These are phyloP conservation scores for Podospora australis DNA, from an alignment of 495 filamentous ascomycete species.

Conservation along the genomic window DNA sequence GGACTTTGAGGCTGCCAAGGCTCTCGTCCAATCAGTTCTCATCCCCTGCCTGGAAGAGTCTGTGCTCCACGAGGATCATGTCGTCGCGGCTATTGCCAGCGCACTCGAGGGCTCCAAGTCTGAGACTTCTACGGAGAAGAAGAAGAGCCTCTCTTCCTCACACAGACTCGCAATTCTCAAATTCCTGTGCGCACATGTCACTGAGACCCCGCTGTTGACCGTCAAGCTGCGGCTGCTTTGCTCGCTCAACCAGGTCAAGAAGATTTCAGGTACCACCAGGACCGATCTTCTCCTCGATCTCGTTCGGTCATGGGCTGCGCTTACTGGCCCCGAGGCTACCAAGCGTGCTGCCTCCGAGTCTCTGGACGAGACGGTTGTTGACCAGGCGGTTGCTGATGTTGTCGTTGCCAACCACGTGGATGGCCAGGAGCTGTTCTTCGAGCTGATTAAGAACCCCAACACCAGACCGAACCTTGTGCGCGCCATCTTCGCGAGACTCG, in stretches of 20 bases:
- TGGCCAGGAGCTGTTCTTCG: slow-evolving; percentile 54
- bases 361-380: slow-evolving; percentile 51
- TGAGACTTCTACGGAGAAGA: slow-evolving; percentile 30
- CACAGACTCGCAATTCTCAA: slow-evolving; percentile 57
- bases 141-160: slow-evolving; percentile 55
- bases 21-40: slow-evolving; percentile 57
- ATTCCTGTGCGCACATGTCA: slow-evolving; percentile 69
- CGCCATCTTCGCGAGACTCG: slow-evolving; percentile 58
- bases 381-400: slow-evolving; percentile 53
- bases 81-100: slow-evolving; percentile 53
- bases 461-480: slow-evolving; percentile 48
- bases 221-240: slow-evolving; percentile 64
- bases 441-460: slow-evolving; percentile 44
- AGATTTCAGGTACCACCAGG: slow-evolving; percentile 57
- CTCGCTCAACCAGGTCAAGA: slow-evolving; percentile 64
- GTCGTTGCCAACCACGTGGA: slow-evolving; percentile 62
- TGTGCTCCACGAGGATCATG: slow-evolving; percentile 61
- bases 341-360: slow-evolving; percentile 45
- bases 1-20: slow-evolving; percentile 46
- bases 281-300: slow-evolving; percentile 64
- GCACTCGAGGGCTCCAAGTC: slow-evolving; percentile 44
- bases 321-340: slow-evolving; percentile 34
- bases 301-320: slow-evolving; percentile 56
- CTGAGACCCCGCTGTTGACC: slow-evolving; percentile 56
- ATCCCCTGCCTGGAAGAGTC: slow-evolving; percentile 74